Evolutionary conservation across 148 eudicot species (phyloP).

Genomic region (Diospyros lotus): DNA sequence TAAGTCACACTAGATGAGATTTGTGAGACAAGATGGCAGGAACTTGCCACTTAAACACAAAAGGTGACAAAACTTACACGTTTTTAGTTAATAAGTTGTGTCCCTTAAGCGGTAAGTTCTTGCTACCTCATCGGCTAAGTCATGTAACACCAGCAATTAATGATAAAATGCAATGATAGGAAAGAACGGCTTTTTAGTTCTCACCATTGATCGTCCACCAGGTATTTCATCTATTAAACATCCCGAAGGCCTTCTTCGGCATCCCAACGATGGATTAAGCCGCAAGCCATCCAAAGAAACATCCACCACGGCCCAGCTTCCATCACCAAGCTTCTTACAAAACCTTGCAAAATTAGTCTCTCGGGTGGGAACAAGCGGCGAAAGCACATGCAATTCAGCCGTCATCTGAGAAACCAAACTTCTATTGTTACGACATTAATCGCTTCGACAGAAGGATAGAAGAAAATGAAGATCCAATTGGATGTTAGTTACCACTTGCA

Average conservation of each 20-base stretch:
- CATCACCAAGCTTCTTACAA: conserved; percentile 37
- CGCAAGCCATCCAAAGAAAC: conserved; percentile 42
- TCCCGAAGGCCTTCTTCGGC: conserved; percentile 55
- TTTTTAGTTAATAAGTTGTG: too few relatives aligned
- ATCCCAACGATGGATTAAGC: conserved; percentile 5
- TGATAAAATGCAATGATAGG: too few relatives aligned
- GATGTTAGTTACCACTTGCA: conserved; percentile 40
- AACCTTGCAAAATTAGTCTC: conserved; percentile 37
- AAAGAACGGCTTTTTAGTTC: not conserved
- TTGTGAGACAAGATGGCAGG: not conserved
- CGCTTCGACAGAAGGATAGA: not conserved
- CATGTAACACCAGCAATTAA: too few relatives aligned
- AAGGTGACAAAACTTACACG: too few relatives aligned
- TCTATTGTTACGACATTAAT: not conserved
- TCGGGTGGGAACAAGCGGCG: conserved; percentile 54
- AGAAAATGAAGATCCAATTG: not conserved
- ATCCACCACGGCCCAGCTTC: conserved; percentile 59
- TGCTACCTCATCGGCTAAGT: too few relatives aligned
- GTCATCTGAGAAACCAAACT: conserved; percentile 27
- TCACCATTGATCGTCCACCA: conserved; percentile 50
- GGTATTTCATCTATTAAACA: conserved; percentile 45
- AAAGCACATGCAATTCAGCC: conserved; percentile 45
- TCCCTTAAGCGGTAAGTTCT: too few relatives aligned
- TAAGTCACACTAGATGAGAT: not conserved
- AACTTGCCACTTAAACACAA: too few relatives aligned